phyloP scores from a whole-genome alignment of 2,329 filamentous ascomycete genomes.

The Whalleya microplaca region DNA sequence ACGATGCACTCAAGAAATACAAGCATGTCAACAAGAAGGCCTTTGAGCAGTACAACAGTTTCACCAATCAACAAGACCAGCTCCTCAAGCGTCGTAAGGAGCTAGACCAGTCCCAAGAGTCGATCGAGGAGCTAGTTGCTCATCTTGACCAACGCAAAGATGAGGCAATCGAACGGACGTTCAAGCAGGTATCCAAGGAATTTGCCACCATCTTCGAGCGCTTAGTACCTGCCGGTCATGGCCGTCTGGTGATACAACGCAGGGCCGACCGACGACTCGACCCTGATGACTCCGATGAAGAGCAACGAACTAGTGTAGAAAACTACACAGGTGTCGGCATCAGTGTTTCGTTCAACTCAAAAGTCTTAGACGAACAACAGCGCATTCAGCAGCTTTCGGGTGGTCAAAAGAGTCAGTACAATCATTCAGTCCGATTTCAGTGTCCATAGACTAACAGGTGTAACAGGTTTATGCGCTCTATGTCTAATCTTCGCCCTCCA shows the following conservation, averaged over 20 bases:
- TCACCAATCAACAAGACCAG: slow-evolving; percentile 88
- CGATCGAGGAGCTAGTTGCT: slow-evolving; percentile 89
- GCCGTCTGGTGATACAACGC: slow-evolving; percentile 89
- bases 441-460: slow-evolving; percentile 23
- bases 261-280: slow-evolving; percentile 74
- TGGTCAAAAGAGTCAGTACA: slow-evolving; percentile 86
- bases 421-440: slow-evolving; percentile 4
- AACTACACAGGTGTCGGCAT: slow-evolving; percentile 97
- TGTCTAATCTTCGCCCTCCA: slow-evolving; percentile 99
- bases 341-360: slow-evolving; percentile 97
- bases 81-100: slow-evolving; percentile 84
- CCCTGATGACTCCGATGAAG: slow-evolving; percentile 69
- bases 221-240: slow-evolving; percentile 90
- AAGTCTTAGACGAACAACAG: slow-evolving; percentile 93
- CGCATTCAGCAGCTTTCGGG: slow-evolving; percentile 96
- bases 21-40: slow-evolving; percentile 99
- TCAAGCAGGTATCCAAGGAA: slow-evolving; percentile 94
- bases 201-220: slow-evolving; percentile 94
- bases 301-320: slow-evolving; percentile 74
- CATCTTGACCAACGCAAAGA: slow-evolving; percentile 95
- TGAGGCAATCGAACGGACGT: slow-evolving; percentile 96
- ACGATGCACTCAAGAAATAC: slow-evolving; percentile 93
- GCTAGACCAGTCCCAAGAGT: slow-evolving; percentile 81
- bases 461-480: slow-evolving; percentile 84
- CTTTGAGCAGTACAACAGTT: slow-evolving; percentile 98